A percentile compares a stretch with the other conserved stretches of the same genome.
Evolutionary conservation across 768 basidiomycete species (phyloP).

Genomic region (Collybiopsis luxurians): DNA sequence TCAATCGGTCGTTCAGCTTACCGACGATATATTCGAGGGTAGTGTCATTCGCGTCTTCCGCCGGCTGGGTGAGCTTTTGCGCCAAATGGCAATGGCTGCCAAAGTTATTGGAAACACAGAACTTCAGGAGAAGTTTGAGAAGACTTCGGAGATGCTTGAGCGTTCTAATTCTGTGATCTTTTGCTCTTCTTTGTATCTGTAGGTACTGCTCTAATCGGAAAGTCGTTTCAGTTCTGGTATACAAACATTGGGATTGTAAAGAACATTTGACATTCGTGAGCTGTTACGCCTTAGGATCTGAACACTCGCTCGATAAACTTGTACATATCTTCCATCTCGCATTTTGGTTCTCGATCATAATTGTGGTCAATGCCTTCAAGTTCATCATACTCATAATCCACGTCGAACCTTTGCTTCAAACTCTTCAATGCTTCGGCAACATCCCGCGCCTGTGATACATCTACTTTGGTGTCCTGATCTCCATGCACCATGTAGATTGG

Average conservation of each 20-base stretch:
- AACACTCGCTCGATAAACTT: slow-evolving; percentile 22
- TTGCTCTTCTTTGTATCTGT: slow-evolving; percentile 83
- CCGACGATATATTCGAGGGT: slow-evolving; percentile 96
- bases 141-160: slow-evolving; percentile 89
- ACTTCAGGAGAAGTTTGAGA: slow-evolving; percentile 90
- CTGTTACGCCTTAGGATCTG: neutral
- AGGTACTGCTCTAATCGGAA: neutral
- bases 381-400: slow-evolving; percentile 29
- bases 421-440: slow-evolving; percentile 27
- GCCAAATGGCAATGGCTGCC: slow-evolving; percentile 94
- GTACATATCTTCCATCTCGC: slow-evolving; percentile 34
- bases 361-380: slow-evolving; percentile 30
- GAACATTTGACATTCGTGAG: too few relatives aligned
- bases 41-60: slow-evolving; percentile 96
- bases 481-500: slow-evolving; percentile 37
- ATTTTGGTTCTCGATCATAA: slow-evolving; percentile 28
- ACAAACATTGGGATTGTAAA: too few relatives aligned
- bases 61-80: slow-evolving; percentile 87
- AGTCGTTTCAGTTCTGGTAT: too few relatives aligned
- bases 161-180: slow-evolving; percentile 93
- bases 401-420: slow-evolving; percentile 5
- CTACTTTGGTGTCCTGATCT: slow-evolving; percentile 32
- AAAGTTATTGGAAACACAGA: slow-evolving; percentile 97
- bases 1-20: slow-evolving; percentile 53
- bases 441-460: slow-evolving; percentile 29